Conservation (phyloP, 495 filamentous ascomycete species). For the Sordaria brevicollis region DNA sequence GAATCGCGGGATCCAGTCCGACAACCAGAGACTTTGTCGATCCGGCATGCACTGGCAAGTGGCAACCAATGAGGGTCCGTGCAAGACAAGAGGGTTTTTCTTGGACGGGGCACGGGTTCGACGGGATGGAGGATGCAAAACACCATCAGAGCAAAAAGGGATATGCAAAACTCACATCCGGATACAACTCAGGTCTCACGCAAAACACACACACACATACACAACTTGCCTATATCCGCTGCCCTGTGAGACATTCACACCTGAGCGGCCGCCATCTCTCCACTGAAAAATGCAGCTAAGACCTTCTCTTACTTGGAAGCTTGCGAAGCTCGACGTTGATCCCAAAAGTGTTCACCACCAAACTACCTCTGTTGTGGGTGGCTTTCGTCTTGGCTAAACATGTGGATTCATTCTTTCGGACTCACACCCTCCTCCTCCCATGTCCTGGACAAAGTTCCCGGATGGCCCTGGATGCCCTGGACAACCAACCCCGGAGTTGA, state of each 20-base stretch:
- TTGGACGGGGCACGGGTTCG: not conserved
- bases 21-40: not conserved
- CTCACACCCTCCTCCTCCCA: no score
- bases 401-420: no score
- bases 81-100: not conserved
- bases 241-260: not conserved
- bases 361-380: not conserved
- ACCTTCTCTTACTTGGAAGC: not conserved
- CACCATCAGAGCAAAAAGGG: not conserved
- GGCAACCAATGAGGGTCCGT: not conserved
- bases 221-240: no score
- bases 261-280: not conserved
- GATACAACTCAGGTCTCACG: not conserved
- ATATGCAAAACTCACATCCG: not conserved
- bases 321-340: not conserved
- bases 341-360: not conserved
- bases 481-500: not conserved
- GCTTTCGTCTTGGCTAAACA: not conserved
- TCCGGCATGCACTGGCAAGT: not conserved
- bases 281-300: not conserved
- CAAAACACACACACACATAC: not conserved
- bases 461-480: not conserved
- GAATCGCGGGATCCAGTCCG: not conserved
- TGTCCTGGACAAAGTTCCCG: not conserved
- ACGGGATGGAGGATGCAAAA: not conserved